Evolutionary conservation across 2,329 filamentous ascomycete species (phyloP), one percentile per base, ranked within the genome.

Genomic region (Furcasterigmium sp.): DNA sequence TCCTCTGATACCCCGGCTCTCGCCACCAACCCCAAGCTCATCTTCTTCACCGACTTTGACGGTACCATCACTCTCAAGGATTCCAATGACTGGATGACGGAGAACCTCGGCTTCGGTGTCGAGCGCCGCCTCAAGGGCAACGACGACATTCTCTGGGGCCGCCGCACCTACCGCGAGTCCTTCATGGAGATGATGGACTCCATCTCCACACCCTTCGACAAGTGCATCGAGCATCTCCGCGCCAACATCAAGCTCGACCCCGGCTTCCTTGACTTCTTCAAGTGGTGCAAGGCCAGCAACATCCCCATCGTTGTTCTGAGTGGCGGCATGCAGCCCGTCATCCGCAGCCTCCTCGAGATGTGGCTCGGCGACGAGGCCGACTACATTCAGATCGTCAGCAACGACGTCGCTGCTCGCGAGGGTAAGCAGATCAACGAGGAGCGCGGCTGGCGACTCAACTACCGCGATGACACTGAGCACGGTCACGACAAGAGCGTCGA

Each of bases 41-140:
- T 98, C 73, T 96, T 98, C 78, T 97, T 97, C 74, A 95, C 91
- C 54, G 93, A 98, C 70, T 97, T 97, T 62, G 93, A 98, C 67
- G 93, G 93, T 58, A 97, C 91, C 42, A 91, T 96, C 62, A 96
- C 91, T 39, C 76, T 74, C 43, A 71, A 77, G 56, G 80, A 84
- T 65, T 78, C 72, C 61, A 84, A 83, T 60, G 78, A 80, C 65
- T 78, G 66, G 64, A 72, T 91, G 81, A 96, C 91, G 45, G 93
- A 97, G 71, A 93, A 87, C 67, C 77, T 96, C 48, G 93, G 93
- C 49, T 95, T 84, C 60, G 93, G 93, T 40, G 59, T 65, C 21
- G 80, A 78, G 49, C 78, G 80, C 53, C 88, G 93, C 50, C 76
- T 76, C 44, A 67, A 83, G 60, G 80, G 82, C 51, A 95, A 95